Evolutionary conservation across 2,329 filamentous ascomycete genomes (phyloP), one percentile per base, ranked within the genome.

Genomic region (Esteya vermicola): DNA sequence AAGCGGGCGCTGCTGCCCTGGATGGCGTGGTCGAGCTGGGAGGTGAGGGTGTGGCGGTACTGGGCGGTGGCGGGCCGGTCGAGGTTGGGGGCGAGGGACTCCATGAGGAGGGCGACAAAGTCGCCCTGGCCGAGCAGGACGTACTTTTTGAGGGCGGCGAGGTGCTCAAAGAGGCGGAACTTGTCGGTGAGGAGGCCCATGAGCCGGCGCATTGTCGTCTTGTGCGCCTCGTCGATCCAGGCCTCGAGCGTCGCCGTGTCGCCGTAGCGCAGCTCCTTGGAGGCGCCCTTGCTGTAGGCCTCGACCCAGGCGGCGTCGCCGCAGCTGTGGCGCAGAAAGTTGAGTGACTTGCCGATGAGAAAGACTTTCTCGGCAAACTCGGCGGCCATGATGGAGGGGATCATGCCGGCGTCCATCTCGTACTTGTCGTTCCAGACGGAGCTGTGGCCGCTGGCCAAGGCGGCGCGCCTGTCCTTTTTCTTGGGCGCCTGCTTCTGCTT

Each of bases 341-440:
- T 98, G 40, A 98, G 70, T 4, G 88, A 94, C 58, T 98, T 98
- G 42, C 91, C 91, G 50, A 98, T 98, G 8, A 98, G 64, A 52
- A 96, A 96, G 6, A 98, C 85, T 54, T 95, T 95, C 50, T 91
- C 85, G 0, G 91, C 86, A 60, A 98, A 95, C 45, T 94, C 88
- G 33, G 81, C 72, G 0, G 85, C 93, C 50, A 95, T 86, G 52
- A 96, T 96, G 32, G 81, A 88, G 0, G 91, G 91, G 20, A 95
- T 78, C 82, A 95, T 91, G 36, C 74, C 70, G 43, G 82, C 72
- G 50, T 84, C 79, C 30, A 95, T 69, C 53, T 85, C 82, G 61
- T 94, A 98, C 57, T 96, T 96, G 59, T 94, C 86, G 57, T 96
- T 88, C 91, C 91, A 98, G 2, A 96, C 88, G 48, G 88, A 95